Conservation (phyloP, 805 yeast genomes). For the Ogataea paradorogensis region DNA sequence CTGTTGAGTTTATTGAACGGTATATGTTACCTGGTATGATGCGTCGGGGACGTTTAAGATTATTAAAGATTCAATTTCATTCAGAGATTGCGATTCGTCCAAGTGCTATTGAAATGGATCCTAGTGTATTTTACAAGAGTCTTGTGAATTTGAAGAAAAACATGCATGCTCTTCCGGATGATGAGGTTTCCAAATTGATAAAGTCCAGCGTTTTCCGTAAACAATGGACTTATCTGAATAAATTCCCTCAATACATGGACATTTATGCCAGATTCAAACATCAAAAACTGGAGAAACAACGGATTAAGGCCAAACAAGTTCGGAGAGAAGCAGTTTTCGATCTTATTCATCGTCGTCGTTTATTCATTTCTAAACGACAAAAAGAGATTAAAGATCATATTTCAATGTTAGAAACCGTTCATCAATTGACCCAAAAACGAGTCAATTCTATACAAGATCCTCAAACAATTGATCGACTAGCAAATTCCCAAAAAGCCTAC, state of each 20-base stretch:
- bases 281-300: neutral
- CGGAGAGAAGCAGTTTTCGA: neutral
- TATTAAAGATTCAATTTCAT: conserved; percentile 10
- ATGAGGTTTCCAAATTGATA: neutral
- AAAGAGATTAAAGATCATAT: neutral
- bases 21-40: conserved; percentile 26
- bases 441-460: neutral
- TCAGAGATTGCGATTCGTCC: neutral
- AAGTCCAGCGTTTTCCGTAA: neutral
- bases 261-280: neutral
- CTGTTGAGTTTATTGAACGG: conserved; percentile 29
- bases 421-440: neutral
- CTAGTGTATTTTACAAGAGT: conserved; percentile 8
- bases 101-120: conserved; percentile 4
- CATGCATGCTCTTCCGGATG: neutral
- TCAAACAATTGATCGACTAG: neutral
- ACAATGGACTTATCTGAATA: neutral
- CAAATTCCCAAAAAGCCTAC: neutral
- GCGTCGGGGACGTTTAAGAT: conserved; percentile 1
- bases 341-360: neutral
- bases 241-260: neutral
- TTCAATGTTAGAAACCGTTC: neutral
- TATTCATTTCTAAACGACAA: neutral
- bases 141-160: conserved; percentile 6
- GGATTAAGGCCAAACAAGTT: neutral